phyloP scores from a whole-genome alignment of 805 yeast species.

The Wickerhamiella bombiphila region DNA sequence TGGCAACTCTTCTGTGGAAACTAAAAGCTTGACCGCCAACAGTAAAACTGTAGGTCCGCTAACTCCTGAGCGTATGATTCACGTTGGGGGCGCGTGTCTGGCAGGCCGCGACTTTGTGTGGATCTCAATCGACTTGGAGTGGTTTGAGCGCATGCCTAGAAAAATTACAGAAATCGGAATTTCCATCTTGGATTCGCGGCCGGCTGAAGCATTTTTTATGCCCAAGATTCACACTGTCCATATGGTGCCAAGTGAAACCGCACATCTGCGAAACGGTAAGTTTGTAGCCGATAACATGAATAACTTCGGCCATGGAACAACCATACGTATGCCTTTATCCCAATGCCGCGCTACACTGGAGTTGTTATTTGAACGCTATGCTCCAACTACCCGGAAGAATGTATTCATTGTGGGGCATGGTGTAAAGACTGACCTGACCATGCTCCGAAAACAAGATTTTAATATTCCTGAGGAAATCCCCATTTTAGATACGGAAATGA shows the following conservation, averaged over 20 bases:
- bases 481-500: not conserved
- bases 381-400: not conserved
- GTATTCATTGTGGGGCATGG: conserved; percentile 43
- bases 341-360: conserved; percentile 12
- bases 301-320: conserved; percentile 37
- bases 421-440: conserved; percentile 37
- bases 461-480: conserved; percentile 27
- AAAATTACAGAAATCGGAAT: conserved; percentile 9
- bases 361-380: not conserved
- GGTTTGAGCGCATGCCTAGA: conserved; percentile 3
- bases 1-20: too few relatives aligned
- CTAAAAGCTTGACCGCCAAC: too few relatives aligned
- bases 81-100: not conserved
- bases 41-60: too few relatives aligned
- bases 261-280: conserved; percentile 32
- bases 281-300: conserved; percentile 42
- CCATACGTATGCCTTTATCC: conserved; percentile 28
- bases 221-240: not conserved
- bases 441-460: conserved; percentile 36
- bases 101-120: not conserved
- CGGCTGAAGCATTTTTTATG: not conserved
- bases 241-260: conserved; percentile 27
- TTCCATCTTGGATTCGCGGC: conserved; percentile 1
- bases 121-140: conserved; percentile 8
- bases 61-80: not conserved